Evolutionary conservation across 176 grass and related monocot genomes (phyloP).

Genomic region (Aegilops tauschii): DNA sequence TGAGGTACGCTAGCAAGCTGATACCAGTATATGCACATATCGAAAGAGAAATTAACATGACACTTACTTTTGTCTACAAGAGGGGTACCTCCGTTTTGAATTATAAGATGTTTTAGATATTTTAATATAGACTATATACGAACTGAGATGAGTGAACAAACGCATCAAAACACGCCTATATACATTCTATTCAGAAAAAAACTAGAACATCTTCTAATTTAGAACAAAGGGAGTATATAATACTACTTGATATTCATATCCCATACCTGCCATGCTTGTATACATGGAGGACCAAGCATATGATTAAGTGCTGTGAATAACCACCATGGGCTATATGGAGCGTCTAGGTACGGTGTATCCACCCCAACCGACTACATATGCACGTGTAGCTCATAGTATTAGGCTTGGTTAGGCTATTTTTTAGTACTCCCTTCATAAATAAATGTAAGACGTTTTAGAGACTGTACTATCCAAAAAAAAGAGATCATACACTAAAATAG

Average conservation of each 20-base stretch:
- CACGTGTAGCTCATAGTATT: not conserved
- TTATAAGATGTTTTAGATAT: no score
- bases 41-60: not conserved
- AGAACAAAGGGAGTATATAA: no score
- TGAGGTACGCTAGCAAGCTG: not conserved
- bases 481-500: no score
- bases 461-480: no score
- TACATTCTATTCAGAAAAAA: no score
- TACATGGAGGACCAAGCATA: not conserved
- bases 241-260: not conserved
- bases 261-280: not conserved
- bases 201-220: no score
- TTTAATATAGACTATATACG: no score
- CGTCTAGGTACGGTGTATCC: not conserved
- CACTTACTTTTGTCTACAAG: not conserved
- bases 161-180: no score
- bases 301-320: not conserved
- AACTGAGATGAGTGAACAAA: no score
- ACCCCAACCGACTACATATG: not conserved
- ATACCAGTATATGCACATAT: not conserved
- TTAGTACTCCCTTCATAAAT: no score
- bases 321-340: not conserved
- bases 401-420: no score
- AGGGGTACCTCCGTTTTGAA: not conserved
- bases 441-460: no score